Conservation (phyloP, 352 stramenopile genomes). For the Globisporangium nodosum region DNA sequence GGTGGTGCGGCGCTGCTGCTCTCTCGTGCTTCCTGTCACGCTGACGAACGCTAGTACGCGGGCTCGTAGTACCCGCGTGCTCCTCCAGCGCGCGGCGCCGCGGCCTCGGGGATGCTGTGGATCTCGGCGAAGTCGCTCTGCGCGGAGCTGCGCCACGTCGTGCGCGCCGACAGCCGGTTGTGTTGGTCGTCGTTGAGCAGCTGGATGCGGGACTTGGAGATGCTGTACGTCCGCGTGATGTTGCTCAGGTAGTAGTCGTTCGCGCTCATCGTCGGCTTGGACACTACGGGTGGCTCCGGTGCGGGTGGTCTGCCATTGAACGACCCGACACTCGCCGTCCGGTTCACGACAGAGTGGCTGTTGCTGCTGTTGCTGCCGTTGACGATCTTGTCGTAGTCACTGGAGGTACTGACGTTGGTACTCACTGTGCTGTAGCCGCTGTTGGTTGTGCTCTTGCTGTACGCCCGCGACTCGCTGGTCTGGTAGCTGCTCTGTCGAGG, state of each 20-base stretch:
- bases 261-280: conserved; percentile 1
- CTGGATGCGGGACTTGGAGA: conserved; percentile 20
- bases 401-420: background rate
- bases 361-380: no score
- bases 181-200: conserved; percentile 18
- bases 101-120: conserved; percentile 15
- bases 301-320: background rate
- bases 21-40: no score
- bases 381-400: background rate
- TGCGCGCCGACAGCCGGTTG: conserved; percentile 13
- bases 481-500: conserved; percentile 1
- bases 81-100: background rate
- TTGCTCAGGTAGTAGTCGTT: conserved; percentile 18
- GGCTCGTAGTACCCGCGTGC: conserved; percentile 2
- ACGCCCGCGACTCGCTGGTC: background rate
- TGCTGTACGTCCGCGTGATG: conserved; percentile 11
- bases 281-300: background rate
- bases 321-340: background rate
- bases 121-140: conserved; percentile 17
- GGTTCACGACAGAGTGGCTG: background rate
- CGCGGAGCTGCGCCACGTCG: conserved; percentile 14
- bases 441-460: conserved; percentile 10
- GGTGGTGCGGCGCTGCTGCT: no score
- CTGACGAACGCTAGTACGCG: background rate
- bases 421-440: background rate